These are phyloP conservation scores for Torulaspora maleeae DNA, from an alignment of 805 yeast species.

Conservation along the genomic window DNA sequence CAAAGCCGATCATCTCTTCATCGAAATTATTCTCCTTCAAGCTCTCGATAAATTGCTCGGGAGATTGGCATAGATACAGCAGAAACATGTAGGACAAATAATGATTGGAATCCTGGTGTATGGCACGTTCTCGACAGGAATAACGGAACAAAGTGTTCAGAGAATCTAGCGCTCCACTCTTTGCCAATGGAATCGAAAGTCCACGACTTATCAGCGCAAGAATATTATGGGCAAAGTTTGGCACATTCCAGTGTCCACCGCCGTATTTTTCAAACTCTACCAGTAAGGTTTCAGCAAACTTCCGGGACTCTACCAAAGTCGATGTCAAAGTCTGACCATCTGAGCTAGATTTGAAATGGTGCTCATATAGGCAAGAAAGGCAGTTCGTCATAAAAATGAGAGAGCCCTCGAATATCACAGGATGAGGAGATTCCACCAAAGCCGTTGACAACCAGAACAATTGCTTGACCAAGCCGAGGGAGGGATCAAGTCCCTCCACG, in stretches of 20 bases:
- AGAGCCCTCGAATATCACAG: conserved; percentile 40
- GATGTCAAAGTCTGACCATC: conserved; percentile 31
- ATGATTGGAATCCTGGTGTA: conserved; percentile 15
- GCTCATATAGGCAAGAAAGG: conserved; percentile 33
- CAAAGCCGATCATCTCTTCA: conserved; percentile 33
- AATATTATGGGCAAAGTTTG: conserved; percentile 50
- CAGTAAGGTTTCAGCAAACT: conserved; percentile 41
- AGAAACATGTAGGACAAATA: conserved; percentile 32
- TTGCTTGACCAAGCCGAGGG: conserved; percentile 29
- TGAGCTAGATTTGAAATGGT: conserved; percentile 30
- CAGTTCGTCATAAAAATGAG: conserved; percentile 38
- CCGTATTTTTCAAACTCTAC: conserved; percentile 41
- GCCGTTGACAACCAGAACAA: conserved; percentile 39
- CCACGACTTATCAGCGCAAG: conserved; percentile 52
- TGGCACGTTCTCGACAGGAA: conserved; percentile 38
- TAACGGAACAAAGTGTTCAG: conserved; percentile 42
- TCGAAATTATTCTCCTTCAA: conserved; percentile 37
- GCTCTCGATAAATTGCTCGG: conserved; percentile 36
- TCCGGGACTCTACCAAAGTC: conserved; percentile 31
- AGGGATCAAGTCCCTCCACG: conserved; percentile 37
- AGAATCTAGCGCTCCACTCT: conserved; percentile 44
- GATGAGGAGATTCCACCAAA: conserved; percentile 33
- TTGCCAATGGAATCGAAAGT: conserved; percentile 52
- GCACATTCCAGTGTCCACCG: conserved; percentile 38
- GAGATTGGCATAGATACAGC: conserved; percentile 36